These are phyloP conservation scores for Fimicolochytrium jonesii DNA, from an alignment of 192 early-diverging fungal genomes.

Conservation along the genomic window DNA sequence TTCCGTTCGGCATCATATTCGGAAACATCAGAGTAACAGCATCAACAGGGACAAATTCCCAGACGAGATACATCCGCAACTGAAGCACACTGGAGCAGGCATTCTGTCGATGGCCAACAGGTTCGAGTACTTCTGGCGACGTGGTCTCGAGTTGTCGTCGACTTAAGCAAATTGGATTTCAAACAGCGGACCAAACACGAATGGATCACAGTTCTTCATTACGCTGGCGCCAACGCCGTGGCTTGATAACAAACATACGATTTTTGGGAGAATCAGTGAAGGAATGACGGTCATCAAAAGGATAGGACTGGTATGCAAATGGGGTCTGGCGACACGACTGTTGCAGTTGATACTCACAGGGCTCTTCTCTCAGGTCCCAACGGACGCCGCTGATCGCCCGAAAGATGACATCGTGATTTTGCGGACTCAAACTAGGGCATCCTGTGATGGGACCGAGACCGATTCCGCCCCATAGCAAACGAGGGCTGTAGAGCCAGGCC, in stretches of 20 bases:
- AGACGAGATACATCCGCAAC: conserved; percentile 71
- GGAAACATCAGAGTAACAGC: no score
- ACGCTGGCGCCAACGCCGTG: conserved; percentile 86
- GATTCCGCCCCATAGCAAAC: no score
- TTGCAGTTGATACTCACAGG: background rate
- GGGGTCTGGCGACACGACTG: background rate
- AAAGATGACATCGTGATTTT: conserved; percentile 41
- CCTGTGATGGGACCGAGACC: no score
- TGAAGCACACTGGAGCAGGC: conserved; percentile 84
- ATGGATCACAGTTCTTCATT: conserved; percentile 78
- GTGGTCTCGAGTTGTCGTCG: no score
- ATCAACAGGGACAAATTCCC: conserved; percentile 67
- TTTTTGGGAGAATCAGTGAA: conserved; percentile 78
- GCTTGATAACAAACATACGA: conserved; percentile 87
- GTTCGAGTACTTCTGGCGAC: no score
- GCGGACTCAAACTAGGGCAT: background rate
- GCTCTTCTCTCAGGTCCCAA: conserved; percentile 27
- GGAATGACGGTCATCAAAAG: conserved; percentile 82
- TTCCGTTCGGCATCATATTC: no score
- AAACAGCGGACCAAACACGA: conserved; percentile 51
- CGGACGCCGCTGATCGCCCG: conserved; percentile 37
- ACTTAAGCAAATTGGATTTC: background rate
- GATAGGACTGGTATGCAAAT: conserved; percentile 71
- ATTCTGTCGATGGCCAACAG: conserved; percentile 88
- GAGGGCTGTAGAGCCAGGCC: no score